Percentiles rank a stretch among this genome's conserved stretches.
phyloP scores from a whole-genome alignment of 768 basidiomycete species.

The Lanmaoa rubissima region DNA sequence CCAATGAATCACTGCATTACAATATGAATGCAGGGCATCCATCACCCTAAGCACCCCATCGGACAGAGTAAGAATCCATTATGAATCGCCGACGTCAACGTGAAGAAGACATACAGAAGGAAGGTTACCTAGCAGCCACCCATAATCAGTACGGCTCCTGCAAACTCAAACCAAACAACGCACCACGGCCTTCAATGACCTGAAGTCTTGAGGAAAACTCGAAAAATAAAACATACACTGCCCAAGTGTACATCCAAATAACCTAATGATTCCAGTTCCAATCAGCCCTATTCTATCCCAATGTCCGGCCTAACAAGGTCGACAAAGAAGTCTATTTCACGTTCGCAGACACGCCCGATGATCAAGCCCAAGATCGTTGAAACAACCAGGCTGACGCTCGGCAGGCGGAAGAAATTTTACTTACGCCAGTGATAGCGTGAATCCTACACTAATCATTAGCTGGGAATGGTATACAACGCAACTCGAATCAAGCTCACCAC shows the following conservation, averaged over 20 bases:
- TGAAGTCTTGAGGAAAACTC: constrained; percentile 8
- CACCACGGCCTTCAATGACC: constrained; percentile 7
- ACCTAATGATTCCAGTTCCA: not conserved
- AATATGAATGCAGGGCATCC: constrained; percentile 1
- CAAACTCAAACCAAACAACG: not conserved
- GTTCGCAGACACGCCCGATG: not conserved
- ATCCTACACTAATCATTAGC: constrained; percentile 1
- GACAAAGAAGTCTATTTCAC: not conserved
- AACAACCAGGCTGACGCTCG: not conserved
- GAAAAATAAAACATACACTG: constrained; percentile 9
- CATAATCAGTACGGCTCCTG: not conserved
- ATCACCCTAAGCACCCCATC: not conserved
- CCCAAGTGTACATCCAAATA: constrained; percentile 12
- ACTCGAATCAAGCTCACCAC: constrained; percentile 1
- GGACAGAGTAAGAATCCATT: not conserved
- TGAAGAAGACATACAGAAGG: not conserved
- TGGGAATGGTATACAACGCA: not conserved
- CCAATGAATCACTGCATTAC: not conserved
- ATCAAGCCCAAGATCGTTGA: not conserved
- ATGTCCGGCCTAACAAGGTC: not conserved
- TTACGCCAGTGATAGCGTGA: constrained; percentile 1
- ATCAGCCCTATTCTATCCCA: not conserved
- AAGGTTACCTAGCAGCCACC: not conserved
- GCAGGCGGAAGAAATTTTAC: not conserved
- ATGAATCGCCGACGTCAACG: not conserved